These are phyloP conservation scores for Colletotrichum lini DNA, from an alignment of 2,329 filamentous ascomycete species.

Conservation along the genomic window DNA sequence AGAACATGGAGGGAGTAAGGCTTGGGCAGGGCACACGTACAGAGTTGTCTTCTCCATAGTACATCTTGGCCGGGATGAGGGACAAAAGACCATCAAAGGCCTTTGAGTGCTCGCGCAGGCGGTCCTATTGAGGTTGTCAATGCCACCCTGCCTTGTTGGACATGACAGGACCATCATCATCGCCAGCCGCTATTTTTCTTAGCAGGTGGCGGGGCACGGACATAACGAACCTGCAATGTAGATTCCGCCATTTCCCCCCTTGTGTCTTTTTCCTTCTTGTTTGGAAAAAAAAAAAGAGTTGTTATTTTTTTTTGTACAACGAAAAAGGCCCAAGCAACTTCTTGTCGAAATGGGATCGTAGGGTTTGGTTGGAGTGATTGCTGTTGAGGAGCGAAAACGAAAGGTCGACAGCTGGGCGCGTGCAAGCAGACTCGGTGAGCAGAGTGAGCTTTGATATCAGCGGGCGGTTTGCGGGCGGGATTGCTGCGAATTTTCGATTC, in stretches of 20 bases:
- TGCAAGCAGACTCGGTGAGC: constrained; percentile 30
- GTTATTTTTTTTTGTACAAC: neutral
- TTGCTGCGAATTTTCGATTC: constrained; percentile 42
- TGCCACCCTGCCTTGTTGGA: constrained; percentile 7
- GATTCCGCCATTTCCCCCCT: constrained; percentile 58
- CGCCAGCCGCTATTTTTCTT: constrained; percentile 22
- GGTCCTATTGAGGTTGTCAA: constrained; percentile 41
- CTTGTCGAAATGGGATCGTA: constrained; percentile 1
- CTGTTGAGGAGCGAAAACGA: constrained; percentile 1
- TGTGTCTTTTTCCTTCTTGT: neutral
- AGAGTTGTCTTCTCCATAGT: constrained; percentile 88
- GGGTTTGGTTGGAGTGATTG: constrained; percentile 11
- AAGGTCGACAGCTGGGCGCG: constrained; percentile 9
- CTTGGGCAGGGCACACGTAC: constrained; percentile 67
- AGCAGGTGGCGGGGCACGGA: constrained; percentile 42
- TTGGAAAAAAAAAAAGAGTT: neutral
- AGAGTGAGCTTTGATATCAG: constrained; percentile 33
- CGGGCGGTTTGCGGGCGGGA: constrained; percentile 35
- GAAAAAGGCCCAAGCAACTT: neutral
- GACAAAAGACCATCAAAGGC: constrained; percentile 91
- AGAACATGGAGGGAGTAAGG: constrained; percentile 8
- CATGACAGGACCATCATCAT: constrained; percentile 27
- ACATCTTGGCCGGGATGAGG: constrained; percentile 90
- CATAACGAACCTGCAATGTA: constrained; percentile 62
- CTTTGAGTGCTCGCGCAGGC: constrained; percentile 65